Evolutionary conservation across 179 eudicot species (phyloP).

Genomic region (Spergularia azorica): DNA sequence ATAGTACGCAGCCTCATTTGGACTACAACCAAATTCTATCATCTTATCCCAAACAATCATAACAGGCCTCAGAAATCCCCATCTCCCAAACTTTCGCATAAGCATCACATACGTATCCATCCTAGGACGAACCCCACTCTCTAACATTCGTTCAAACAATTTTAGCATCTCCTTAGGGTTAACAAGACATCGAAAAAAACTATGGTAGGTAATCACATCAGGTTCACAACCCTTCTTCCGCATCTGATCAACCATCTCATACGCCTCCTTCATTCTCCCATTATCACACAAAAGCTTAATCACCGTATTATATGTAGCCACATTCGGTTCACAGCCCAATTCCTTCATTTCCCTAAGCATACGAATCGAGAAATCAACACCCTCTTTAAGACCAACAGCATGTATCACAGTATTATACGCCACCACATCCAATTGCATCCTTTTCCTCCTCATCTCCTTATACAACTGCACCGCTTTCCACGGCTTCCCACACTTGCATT

Average conservation of each 20-base stretch:
- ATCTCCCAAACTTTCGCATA: slow-evolving; percentile 87
- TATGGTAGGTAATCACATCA: slow-evolving; percentile 68
- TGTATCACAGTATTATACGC: slow-evolving; percentile 76
- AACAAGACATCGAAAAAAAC: slow-evolving; percentile 68
- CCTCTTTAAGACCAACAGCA: slow-evolving; percentile 72
- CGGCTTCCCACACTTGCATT: slow-evolving; percentile 83
- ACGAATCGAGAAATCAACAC: slow-evolving; percentile 76
- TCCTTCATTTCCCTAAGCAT: slow-evolving; percentile 77
- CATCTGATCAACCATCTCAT: slow-evolving; percentile 63
- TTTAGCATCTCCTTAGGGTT: slow-evolving; percentile 74
- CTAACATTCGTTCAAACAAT: slow-evolving; percentile 79
- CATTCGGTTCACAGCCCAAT: slow-evolving; percentile 64
- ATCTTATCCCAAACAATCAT: slow-evolving; percentile 80
- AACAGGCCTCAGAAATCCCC: slow-evolving; percentile 95
- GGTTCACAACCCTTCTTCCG: slow-evolving; percentile 59
- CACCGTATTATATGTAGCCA: slow-evolving; percentile 70
- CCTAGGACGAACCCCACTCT: slow-evolving; percentile 62
- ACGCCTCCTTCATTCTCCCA: slow-evolving; percentile 75
- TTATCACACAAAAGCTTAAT: slow-evolving; percentile 81
- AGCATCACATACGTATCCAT: slow-evolving; percentile 95
- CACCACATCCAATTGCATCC: slow-evolving; percentile 78
- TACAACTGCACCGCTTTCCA: slow-evolving; percentile 83
- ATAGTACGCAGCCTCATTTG: slow-evolving; percentile 83
- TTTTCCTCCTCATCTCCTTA: slow-evolving; percentile 83
- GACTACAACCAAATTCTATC: slow-evolving; percentile 80